These are phyloP conservation scores for Henckelia pumila DNA, from an alignment of 257 asterid genomes.

Conservation along the genomic window DNA sequence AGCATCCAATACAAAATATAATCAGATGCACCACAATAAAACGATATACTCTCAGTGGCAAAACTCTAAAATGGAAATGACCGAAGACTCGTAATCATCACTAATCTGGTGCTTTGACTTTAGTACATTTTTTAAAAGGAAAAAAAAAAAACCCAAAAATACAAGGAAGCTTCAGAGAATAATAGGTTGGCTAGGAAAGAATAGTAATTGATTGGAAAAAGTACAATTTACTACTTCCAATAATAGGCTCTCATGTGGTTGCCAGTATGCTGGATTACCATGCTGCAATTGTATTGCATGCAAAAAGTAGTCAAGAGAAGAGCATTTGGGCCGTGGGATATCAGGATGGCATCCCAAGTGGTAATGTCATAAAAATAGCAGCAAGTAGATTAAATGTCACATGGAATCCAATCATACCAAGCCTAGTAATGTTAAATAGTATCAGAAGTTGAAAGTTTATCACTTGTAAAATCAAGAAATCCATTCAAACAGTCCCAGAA, in stretches of 20 bases:
- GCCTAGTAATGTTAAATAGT: background rate
- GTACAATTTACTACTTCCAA: background rate
- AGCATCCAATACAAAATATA: background rate
- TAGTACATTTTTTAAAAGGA: background rate
- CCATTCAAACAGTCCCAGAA: constrained; percentile 10
- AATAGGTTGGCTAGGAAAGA: background rate
- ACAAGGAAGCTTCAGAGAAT: background rate
- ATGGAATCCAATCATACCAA: background rate
- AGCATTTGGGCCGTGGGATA: constrained; percentile 5
- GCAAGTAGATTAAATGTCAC: constrained; percentile 7
- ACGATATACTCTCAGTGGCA: constrained; percentile 8
- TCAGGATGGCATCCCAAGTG: background rate
- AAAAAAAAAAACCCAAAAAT: no score
- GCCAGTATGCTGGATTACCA: constrained; percentile 13
- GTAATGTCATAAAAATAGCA: background rate
- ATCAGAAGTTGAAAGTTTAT: background rate
- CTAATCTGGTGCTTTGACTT: constrained; percentile 9
- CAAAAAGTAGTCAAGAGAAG: constrained; percentile 16
- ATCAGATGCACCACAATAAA: background rate
- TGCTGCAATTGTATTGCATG: background rate
- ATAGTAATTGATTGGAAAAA: background rate
- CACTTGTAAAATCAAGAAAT: background rate
- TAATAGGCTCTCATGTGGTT: background rate
- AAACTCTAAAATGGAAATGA: background rate
- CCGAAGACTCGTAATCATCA: constrained; percentile 7